These are phyloP conservation scores for Epithemia pelagica DNA, from an alignment of 108 stramenopile species.

Conservation along the genomic window DNA sequence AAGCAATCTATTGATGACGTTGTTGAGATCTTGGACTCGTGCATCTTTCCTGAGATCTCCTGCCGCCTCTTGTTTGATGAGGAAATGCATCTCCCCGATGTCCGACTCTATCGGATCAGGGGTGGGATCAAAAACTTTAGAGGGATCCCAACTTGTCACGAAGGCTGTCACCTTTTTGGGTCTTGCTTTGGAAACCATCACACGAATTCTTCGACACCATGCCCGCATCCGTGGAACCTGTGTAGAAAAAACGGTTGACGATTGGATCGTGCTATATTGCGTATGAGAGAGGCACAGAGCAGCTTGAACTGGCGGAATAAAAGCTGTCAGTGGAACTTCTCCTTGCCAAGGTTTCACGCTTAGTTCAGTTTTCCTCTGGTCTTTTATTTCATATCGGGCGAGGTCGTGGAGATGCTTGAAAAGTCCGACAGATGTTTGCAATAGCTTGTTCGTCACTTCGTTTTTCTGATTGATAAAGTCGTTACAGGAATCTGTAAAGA, in stretches of 20 bases:
- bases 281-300: constrained; percentile 61
- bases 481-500: constrained; percentile 63
- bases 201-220: constrained; percentile 44
- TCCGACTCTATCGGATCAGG: constrained; percentile 15
- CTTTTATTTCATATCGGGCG: constrained; percentile 28
- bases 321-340: constrained; percentile 50
- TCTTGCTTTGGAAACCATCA: constrained; percentile 80
- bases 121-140: neutral
- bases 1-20: constrained; percentile 93
- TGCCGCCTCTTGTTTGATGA: constrained; percentile 95
- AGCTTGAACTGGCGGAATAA: constrained; percentile 85
- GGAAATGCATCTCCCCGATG: constrained; percentile 84
- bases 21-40: constrained; percentile 96
- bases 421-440: constrained; percentile 43
- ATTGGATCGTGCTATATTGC: constrained; percentile 12
- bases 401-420: constrained; percentile 57
- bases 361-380: constrained; percentile 5
- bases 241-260: constrained; percentile 54
- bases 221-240: constrained; percentile 74
- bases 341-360: constrained; percentile 37
- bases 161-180: constrained; percentile 86
- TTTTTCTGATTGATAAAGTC: constrained; percentile 39
- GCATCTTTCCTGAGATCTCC: constrained; percentile 99
- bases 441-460: constrained; percentile 29
- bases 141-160: constrained; percentile 18